Percentiles rank a stretch among this genome's conserved stretches.
These are phyloP conservation scores for Fulvia fulva DNA, from an alignment of 2,329 filamentous ascomycete species.

Conservation along the genomic window DNA sequence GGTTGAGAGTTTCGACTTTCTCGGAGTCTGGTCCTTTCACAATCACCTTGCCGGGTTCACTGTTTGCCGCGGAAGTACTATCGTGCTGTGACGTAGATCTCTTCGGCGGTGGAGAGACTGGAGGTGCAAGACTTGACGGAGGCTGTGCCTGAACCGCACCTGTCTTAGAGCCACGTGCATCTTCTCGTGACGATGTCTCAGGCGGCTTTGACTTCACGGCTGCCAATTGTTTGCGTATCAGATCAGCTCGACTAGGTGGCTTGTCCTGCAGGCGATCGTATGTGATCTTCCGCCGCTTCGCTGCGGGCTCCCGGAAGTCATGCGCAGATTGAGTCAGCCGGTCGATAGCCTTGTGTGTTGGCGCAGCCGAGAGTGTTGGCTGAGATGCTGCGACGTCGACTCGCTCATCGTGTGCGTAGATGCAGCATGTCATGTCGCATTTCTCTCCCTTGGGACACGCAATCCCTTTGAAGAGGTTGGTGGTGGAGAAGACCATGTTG, in stretches of 20 bases:
- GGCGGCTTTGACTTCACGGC: constrained; percentile 8
- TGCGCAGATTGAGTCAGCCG: not conserved
- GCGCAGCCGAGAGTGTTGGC: not conserved
- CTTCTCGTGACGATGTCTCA: constrained; percentile 8
- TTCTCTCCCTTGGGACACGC: constrained; percentile 49
- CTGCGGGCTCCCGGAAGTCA: constrained; percentile 16
- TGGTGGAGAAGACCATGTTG: constrained; percentile 51
- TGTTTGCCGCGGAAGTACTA: constrained; percentile 13
- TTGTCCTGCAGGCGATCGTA: constrained; percentile 28
- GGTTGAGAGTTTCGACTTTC: constrained; percentile 52
- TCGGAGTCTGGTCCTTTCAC: constrained; percentile 2
- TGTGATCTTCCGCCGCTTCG: constrained; percentile 31
- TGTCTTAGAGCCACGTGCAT: constrained; percentile 4
- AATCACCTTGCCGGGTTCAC: not conserved
- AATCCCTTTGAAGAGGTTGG: constrained; percentile 52
- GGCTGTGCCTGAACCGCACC: not conserved
- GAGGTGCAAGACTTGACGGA: constrained; percentile 19
- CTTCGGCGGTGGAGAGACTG: constrained; percentile 23
- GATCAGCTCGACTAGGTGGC: constrained; percentile 29
- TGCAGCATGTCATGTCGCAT: constrained; percentile 54
- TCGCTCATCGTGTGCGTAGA: constrained; percentile 51
- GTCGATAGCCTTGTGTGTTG: not conserved
- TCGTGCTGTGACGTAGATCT: constrained; percentile 1
- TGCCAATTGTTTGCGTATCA: constrained; percentile 25
- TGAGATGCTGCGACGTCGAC: not conserved